phyloP scores from a whole-genome alignment of 176 grass and related monocot genomes.

The Rhynchospora tenuis region DNA sequence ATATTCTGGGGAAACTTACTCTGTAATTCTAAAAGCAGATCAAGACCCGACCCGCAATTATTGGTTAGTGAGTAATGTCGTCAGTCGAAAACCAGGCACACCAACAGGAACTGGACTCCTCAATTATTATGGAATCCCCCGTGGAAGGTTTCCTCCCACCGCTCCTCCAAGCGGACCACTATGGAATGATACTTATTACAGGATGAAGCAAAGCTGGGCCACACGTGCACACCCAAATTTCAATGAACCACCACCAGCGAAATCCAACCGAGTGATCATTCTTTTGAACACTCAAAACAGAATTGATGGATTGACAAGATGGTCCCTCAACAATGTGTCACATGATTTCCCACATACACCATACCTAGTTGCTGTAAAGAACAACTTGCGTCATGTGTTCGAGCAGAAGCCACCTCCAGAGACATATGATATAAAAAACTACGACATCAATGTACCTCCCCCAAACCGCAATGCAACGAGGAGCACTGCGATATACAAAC shows the following conservation, averaged over 20 bases:
- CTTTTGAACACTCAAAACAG: slow-evolving; percentile 87
- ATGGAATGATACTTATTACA: slow-evolving; percentile 53
- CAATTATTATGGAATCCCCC: slow-evolving; percentile 52
- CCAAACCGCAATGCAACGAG: slow-evolving; percentile 29
- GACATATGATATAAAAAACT: slow-evolving; percentile 42
- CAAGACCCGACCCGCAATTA: slow-evolving; percentile 71
- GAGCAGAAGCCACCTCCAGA: slow-evolving; percentile 48
- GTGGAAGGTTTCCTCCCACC: slow-evolving; percentile 1
- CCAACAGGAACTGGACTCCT: slow-evolving; percentile 47
- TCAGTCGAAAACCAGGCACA: slow-evolving; percentile 53
- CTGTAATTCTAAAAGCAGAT: slow-evolving; percentile 58
- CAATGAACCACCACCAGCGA: slow-evolving; percentile 21
- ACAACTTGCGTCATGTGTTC: slow-evolving; percentile 29
- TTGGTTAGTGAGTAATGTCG: slow-evolving; percentile 61
- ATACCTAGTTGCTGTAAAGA: slow-evolving; percentile 58
- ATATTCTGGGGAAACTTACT: slow-evolving; percentile 93
- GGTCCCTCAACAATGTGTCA: slow-evolving; percentile 75
- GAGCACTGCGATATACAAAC: slow-evolving; percentile 41
- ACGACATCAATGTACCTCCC: slow-evolving; percentile 32
- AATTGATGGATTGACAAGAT: slow-evolving; percentile 36
- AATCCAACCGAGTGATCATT: slow-evolving; percentile 47
- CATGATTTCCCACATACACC: slow-evolving; percentile 51
- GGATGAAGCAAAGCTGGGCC: slow-evolving; percentile 43
- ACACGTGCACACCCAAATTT: slow-evolving; percentile 46
- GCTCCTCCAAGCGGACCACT: slow-evolving; percentile 20